These are phyloP conservation scores for Ophiostoma tasmaniense DNA, from an alignment of 2,329 filamentous ascomycete species.

Conservation along the genomic window DNA sequence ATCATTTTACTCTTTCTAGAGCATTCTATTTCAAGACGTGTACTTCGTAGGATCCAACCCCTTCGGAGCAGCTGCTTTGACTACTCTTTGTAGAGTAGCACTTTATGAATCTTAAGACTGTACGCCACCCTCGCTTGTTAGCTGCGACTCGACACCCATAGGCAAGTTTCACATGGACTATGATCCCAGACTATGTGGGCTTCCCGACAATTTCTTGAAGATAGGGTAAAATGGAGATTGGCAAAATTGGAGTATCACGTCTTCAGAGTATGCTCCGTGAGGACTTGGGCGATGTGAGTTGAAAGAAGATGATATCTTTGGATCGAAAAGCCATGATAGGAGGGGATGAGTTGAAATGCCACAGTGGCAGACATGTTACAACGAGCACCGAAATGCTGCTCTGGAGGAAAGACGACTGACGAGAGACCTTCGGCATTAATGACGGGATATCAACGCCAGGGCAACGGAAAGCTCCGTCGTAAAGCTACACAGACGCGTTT, in stretches of 20 bases:
- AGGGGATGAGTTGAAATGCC: not conserved
- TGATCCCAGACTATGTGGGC: not conserved
- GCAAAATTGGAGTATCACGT: not conserved
- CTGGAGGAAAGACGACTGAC: not conserved
- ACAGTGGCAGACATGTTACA: too few species aligned
- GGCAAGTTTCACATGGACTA: not conserved
- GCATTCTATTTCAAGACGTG: not conserved
- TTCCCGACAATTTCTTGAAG: not conserved
- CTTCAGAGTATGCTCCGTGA: not conserved
- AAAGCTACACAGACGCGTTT: not conserved
- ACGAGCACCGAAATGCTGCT: not conserved
- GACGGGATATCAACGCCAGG: not conserved
- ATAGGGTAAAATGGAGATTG: not conserved
- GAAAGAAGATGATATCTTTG: not conserved
- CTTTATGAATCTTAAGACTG: not conserved
- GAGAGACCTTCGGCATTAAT: not conserved
- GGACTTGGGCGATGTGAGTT: not conserved
- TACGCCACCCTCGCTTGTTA: constrained; percentile 1
- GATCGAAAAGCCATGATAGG: not conserved
- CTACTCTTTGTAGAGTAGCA: too few species aligned
- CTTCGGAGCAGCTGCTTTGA: not conserved
- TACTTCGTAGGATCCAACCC: not conserved
- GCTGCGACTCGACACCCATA: not conserved
- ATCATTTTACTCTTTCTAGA: not conserved
- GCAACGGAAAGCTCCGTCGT: not conserved